These are phyloP conservation scores for Ceratopteris richardii DNA, from an alignment of 75 land plant genomes.

Conservation along the genomic window DNA sequence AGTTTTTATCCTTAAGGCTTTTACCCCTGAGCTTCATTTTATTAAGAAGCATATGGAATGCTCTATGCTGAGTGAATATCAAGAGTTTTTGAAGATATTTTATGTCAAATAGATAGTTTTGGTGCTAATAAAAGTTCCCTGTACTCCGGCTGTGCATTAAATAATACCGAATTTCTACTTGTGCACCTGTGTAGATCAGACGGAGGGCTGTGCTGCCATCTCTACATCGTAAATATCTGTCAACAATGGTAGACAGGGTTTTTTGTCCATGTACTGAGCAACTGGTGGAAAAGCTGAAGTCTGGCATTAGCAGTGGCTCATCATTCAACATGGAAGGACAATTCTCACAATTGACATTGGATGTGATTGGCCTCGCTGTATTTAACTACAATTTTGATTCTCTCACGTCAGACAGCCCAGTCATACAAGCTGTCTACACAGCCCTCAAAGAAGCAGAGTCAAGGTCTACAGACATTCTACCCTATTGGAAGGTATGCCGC, in stretches of 20 bases:
- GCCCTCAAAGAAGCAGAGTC: conserved; percentile 93
- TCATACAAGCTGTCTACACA: conserved; percentile 97
- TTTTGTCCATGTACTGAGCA: conserved; percentile 80
- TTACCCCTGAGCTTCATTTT: too few relatives aligned
- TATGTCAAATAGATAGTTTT: too few relatives aligned
- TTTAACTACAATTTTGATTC: conserved; percentile 96
- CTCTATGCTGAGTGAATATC: too few relatives aligned
- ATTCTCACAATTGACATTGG: conserved; percentile 89
- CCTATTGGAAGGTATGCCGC: conserved; percentile 88
- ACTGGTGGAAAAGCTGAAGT: conserved; percentile 62
- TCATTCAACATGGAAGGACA: conserved; percentile 88
- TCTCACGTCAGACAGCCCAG: conserved; percentile 75
- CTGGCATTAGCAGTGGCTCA: conserved; percentile 28
- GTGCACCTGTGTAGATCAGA: conserved; percentile 35
- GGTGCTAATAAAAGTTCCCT: too few relatives aligned
- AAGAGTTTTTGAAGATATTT: too few relatives aligned
- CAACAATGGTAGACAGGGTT: conserved; percentile 86
- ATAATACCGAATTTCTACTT: too few relatives aligned
- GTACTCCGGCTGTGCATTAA: too few relatives aligned
- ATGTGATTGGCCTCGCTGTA: conserved; percentile 88
- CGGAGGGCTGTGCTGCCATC: conserved; percentile 96
- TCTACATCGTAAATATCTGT: conserved; percentile 76
- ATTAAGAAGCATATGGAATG: too few relatives aligned
- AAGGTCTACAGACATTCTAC: conserved; percentile 89
- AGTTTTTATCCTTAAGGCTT: too few relatives aligned